phyloP scores from a whole-genome alignment of 257 asterid genomes.

The Parsonsia alboflavescens region DNA sequence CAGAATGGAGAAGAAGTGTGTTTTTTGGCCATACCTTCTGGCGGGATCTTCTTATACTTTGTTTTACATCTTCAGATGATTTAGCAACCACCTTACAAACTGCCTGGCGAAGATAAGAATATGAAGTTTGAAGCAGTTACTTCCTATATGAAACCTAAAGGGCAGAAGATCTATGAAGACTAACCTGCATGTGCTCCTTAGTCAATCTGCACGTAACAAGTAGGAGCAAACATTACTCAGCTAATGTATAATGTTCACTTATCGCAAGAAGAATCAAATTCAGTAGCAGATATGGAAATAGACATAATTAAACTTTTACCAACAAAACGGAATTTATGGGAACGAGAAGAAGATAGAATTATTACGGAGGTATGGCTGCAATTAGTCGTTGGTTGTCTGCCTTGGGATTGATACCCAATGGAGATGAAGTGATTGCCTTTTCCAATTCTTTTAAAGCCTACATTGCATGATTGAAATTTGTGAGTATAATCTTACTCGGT shows the following conservation, averaged over 20 bases:
- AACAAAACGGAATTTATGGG: conserved; percentile 7
- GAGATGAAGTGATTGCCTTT: conserved; percentile 82
- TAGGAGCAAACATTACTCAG: neutral
- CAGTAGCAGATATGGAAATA: neutral
- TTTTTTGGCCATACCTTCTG: conserved; percentile 56
- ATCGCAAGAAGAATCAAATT: neutral
- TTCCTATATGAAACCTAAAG: conserved; percentile 12
- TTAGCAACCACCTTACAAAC: conserved; percentile 84
- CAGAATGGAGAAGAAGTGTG: neutral
- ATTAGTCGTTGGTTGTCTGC: conserved; percentile 66
- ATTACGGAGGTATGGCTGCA: conserved; percentile 93
- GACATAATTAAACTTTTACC: conserved; percentile 9
- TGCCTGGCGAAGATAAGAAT: conserved; percentile 50
- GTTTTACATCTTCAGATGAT: conserved; percentile 90
- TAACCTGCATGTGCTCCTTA: conserved; percentile 90
- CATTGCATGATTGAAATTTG: conserved; percentile 18
- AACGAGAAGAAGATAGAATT: conserved; percentile 12
- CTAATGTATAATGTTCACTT: neutral
- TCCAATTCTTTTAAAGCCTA: conserved; percentile 87
- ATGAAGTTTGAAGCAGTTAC: neutral
- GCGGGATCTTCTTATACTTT: conserved; percentile 90
- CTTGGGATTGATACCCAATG: conserved; percentile 82
- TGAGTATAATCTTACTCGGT: neutral
- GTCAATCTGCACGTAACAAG: conserved; percentile 57
- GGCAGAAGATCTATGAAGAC: conserved; percentile 23